Evolutionary conservation across 352 stramenopile species (phyloP), one percentile per base, ranked within the genome.

Genomic region (Thraustochytrium striatum): DNA sequence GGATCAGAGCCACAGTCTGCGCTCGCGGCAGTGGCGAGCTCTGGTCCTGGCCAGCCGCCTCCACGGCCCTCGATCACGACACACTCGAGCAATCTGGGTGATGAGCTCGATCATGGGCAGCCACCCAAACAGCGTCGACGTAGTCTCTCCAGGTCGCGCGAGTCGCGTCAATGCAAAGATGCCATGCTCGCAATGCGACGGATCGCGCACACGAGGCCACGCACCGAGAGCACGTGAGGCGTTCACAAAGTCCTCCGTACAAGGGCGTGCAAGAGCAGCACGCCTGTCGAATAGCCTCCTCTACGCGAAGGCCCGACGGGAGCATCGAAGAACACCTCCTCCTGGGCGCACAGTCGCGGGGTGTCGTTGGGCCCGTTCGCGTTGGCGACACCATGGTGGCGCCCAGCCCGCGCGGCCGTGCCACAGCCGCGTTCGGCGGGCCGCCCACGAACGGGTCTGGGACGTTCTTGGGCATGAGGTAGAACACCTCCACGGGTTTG

Each of bases 381-480:
- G 36, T 68, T 68, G 19, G 47, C 65, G 21, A 75, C 30, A 28
- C 30, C 65, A 75, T 75, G 9, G 52, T 75, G 3, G 65, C 65
- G 50, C 65, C 65, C 65, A 75, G 7, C 65, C 65, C 21, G 65
- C 65, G 1, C 65, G 65, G 32, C 65, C 65, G 39, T 75, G 65
- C 65, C 65, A 75, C 5, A 75, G 65, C 30, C 65, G 65, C 3
- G 65, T 75, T 0, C 65, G 65, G 30, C 43, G 65, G 65, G 1
- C 65, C 65, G 30, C 65, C 47, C 32, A 55, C 65, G 47, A 75
- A 75, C 0, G 65, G 65, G 21, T 75, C 65, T 1, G 65, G 65
- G 9, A 75, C 65, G 41, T 38, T 75, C 65, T 75, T 75, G 65
- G 65, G 65, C 65, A 75, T 75, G 32, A 75, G 50, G 32, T 75